Evolutionary conservation across 805 yeast species (phyloP).

Genomic region (Candida saitoana): DNA sequence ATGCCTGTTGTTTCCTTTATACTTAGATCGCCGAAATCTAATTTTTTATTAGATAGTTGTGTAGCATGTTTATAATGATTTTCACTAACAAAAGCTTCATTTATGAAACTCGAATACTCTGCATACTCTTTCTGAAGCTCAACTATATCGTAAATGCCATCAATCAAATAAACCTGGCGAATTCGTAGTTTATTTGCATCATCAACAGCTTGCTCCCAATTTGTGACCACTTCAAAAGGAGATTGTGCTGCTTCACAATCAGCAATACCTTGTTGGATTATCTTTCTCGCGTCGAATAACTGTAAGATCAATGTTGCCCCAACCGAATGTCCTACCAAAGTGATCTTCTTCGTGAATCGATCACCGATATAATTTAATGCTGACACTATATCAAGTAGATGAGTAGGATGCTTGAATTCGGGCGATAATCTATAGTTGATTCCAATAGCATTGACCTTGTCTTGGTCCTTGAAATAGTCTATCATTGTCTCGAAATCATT

Average conservation of each 20-base stretch:
- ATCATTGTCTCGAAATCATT: slow-evolving; percentile 46
- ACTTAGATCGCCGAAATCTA: slow-evolving; percentile 3
- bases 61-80: slow-evolving; percentile 20
- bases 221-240: not conserved
- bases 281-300: slow-evolving; percentile 27
- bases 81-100: slow-evolving; percentile 47
- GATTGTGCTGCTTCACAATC: not conserved
- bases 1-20: slow-evolving; percentile 10
- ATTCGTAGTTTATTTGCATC: slow-evolving; percentile 4
- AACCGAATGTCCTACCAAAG: slow-evolving; percentile 69
- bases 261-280: slow-evolving; percentile 14
- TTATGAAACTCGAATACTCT: slow-evolving; percentile 50
- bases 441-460: slow-evolving; percentile 22
- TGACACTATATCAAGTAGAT: slow-evolving; percentile 49
- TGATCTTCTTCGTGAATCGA: slow-evolving; percentile 12
- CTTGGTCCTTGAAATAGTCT: slow-evolving; percentile 5
- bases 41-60: slow-evolving; percentile 17
- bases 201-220: not conserved
- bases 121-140: slow-evolving; percentile 60
- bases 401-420: slow-evolving; percentile 56
- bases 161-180: slow-evolving; percentile 37
- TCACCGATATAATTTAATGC: slow-evolving; percentile 36
- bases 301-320: slow-evolving; percentile 71
- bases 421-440: slow-evolving; percentile 68
- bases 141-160: slow-evolving; percentile 63